Conservation (phyloP, 352 stramenopile species). For the Globisporangium abappressorium region DNA sequence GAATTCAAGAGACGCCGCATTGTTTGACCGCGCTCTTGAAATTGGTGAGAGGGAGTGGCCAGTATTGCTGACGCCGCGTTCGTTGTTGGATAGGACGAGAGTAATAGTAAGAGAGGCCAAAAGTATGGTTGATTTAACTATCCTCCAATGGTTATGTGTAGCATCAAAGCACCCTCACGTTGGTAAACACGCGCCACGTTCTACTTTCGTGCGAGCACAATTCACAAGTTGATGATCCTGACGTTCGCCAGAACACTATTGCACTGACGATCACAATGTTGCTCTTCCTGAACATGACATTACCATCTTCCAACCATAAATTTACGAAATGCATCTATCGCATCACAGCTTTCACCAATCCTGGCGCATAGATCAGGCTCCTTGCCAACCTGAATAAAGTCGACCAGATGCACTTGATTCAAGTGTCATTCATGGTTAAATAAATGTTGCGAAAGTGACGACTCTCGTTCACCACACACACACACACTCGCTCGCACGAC, state of each 20-base stretch:
- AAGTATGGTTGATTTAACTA: not conserved
- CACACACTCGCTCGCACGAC: too few species aligned
- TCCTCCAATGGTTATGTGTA: not conserved
- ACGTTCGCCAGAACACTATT: too few species aligned
- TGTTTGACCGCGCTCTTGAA: not conserved
- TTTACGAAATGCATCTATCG: not conserved
- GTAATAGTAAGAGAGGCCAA: not conserved
- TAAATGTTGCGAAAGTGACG: too few species aligned
- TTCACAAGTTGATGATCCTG: not conserved
- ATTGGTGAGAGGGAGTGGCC: not conserved
- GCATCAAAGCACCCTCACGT: not conserved
- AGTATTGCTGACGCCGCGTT: not conserved
- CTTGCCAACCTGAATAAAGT: too few species aligned
- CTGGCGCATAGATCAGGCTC: not conserved
- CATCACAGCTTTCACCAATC: not conserved
- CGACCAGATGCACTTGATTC: too few species aligned
- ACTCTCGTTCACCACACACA: too few species aligned
- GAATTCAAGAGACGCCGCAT: not conserved
- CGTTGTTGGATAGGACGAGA: not conserved
- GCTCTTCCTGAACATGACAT: not conserved
- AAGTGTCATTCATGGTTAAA: too few species aligned
- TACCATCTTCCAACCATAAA: not conserved
- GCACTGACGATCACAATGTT: not conserved
- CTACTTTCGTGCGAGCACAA: not conserved
- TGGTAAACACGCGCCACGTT: not conserved